Percentiles rank a stretch among this genome's conserved stretches.
Conservation (phyloP, 2,329 filamentous ascomycete genomes). For the Lecanicillium sp. region DNA sequence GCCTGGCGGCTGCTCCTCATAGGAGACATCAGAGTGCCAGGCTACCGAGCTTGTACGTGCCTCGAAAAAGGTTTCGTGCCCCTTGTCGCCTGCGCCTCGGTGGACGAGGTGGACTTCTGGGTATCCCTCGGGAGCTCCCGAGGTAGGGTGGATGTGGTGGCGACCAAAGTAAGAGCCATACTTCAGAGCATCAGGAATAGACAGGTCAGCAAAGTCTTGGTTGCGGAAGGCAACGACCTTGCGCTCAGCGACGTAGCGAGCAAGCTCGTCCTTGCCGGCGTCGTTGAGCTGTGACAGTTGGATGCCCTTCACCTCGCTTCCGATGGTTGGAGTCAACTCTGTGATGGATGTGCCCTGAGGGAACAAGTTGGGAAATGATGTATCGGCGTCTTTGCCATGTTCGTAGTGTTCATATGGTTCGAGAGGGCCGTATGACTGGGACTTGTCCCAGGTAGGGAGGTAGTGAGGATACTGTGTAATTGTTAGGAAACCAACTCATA, state of each 20-base stretch:
- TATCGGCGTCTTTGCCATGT: constrained; percentile 58
- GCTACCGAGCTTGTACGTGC: constrained; percentile 69
- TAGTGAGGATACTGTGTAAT: constrained; percentile 30
- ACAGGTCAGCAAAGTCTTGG: constrained; percentile 55
- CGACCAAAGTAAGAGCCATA: constrained; percentile 61
- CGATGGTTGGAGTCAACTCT: constrained; percentile 53
- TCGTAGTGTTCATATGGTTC: constrained; percentile 57
- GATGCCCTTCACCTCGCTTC: constrained; percentile 54
- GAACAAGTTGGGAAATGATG: constrained; percentile 53
- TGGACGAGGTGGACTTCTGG: constrained; percentile 64
- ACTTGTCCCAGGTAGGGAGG: constrained; percentile 51
- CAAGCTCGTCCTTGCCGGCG: constrained; percentile 58
- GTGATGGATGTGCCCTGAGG: constrained; percentile 34
- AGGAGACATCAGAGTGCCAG: constrained; percentile 78
- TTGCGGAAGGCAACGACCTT: constrained; percentile 63
- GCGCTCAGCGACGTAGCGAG: constrained; percentile 56
- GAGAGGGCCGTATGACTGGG: constrained; percentile 50
- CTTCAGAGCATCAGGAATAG: constrained; percentile 55
- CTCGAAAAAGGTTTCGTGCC: constrained; percentile 46
- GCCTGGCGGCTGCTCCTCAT: constrained; percentile 73
- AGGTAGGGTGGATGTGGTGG: constrained; percentile 67
- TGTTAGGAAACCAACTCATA: background rate
- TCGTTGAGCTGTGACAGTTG: constrained; percentile 56
- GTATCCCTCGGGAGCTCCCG: constrained; percentile 56
- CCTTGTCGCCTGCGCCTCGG: constrained; percentile 38